phyloP scores from a whole-genome alignment of 2,329 filamentous ascomycete species.

The Pseudocercospora cruenta region DNA sequence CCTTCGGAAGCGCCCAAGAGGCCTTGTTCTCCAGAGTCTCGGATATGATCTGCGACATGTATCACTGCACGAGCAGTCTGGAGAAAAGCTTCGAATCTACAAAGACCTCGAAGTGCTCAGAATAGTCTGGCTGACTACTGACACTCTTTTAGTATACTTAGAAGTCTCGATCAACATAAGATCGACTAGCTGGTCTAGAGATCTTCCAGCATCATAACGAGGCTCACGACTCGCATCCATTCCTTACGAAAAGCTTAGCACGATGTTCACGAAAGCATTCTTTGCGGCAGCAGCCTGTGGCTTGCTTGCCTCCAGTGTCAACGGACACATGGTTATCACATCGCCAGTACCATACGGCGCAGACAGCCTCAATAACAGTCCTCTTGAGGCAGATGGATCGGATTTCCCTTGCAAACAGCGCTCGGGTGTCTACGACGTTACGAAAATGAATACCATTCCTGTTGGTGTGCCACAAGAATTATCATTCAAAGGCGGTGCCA shows the following conservation, averaged over 20 bases:
- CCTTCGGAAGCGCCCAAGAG: neutral
- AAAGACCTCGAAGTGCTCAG: neutral
- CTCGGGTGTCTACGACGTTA: conserved; percentile 50
- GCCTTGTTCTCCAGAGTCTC: conserved; percentile 1
- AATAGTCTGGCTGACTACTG: neutral
- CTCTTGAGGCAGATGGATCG: conserved; percentile 54
- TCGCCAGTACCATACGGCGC: conserved; percentile 68
- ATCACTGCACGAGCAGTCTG: conserved; percentile 5
- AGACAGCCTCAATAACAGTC: conserved; percentile 63
- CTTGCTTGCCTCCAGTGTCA: conserved; percentile 35
- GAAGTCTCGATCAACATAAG: neutral
- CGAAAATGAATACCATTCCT: conserved; percentile 61
- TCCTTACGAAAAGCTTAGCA: conserved; percentile 20
- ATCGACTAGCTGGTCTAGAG: conserved; percentile 32
- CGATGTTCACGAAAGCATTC: conserved; percentile 28
- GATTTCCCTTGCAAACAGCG: conserved; percentile 83
- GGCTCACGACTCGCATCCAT: conserved; percentile 27
- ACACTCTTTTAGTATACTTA: neutral
- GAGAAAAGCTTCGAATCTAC: neutral
- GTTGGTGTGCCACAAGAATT: conserved; percentile 67
- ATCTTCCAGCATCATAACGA: conserved; percentile 22
- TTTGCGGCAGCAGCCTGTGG: conserved; percentile 23
- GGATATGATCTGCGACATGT: conserved; percentile 17
- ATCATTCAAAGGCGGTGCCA: conserved; percentile 71
- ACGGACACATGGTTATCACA: conserved; percentile 76